Percentiles rank a stretch among this genome's conserved stretches.
Evolutionary conservation across 352 stramenopile species (phyloP).

Genomic region (Stephanocyclus meneghinianus): DNA sequence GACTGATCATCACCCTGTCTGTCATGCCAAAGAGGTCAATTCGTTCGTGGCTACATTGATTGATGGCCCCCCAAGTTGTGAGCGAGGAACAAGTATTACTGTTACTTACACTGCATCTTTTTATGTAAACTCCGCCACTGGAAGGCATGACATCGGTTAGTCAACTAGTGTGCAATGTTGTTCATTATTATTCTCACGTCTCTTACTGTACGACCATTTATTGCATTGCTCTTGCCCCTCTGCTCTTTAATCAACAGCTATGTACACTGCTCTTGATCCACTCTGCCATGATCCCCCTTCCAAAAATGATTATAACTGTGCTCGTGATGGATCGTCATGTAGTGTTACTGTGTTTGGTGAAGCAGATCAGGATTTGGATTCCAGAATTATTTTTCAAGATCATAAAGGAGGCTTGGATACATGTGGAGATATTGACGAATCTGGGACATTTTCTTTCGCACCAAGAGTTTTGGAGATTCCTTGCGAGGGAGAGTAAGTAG

Average conservation of each 20-base stretch:
- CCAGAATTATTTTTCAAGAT: neutral
- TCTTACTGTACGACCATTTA: neutral
- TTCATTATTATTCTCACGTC: neutral
- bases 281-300: neutral
- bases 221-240: neutral
- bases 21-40: slow-evolving; percentile 12
- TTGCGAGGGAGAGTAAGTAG: slow-evolving; percentile 2
- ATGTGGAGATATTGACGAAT: slow-evolving; percentile 7
- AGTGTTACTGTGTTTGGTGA: slow-evolving; percentile 11
- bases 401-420: neutral
- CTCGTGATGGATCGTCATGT: neutral
- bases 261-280: slow-evolving; percentile 1
- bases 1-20: slow-evolving; percentile 3
- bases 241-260: neutral
- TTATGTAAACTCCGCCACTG: neutral
- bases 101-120: slow-evolving; percentile 10
- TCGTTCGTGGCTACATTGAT: neutral
- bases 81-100: slow-evolving; percentile 5
- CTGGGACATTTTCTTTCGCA: neutral
- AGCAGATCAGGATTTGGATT: neutral
- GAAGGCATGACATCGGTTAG: slow-evolving; percentile 6
- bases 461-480: neutral
- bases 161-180: neutral
- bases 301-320: slow-evolving; percentile 11
- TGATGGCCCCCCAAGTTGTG: neutral